phyloP scores from a whole-genome alignment of 352 stramenopile genomes.

The Phytophthora nicotianae region DNA sequence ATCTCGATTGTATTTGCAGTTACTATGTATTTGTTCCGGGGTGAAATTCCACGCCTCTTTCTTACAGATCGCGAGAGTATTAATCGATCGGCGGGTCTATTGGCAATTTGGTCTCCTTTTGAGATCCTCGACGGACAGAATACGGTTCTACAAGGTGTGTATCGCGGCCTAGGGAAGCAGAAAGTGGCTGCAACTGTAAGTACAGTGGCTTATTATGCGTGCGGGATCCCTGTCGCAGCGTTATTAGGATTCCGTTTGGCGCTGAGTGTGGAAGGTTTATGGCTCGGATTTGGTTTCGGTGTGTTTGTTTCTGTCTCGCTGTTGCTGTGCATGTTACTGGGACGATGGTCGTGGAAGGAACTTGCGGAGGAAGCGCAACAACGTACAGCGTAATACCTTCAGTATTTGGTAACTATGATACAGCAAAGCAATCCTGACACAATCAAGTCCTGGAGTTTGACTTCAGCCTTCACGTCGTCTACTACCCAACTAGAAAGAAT shows the following conservation, averaged over 20 bases:
- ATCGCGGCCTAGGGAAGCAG: not conserved
- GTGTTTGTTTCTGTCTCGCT: not conserved
- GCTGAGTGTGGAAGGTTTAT: not conserved
- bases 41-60: not conserved
- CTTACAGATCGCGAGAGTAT: not conserved
- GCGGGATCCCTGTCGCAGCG: not conserved
- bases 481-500: too few relatives aligned
- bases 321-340: too few relatives aligned
- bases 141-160: not conserved
- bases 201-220: not conserved
- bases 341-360: too few relatives aligned
- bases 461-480: too few relatives aligned
- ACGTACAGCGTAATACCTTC: too few relatives aligned
- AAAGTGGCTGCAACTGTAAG: not conserved
- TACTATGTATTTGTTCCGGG: not conserved
- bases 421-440: too few relatives aligned
- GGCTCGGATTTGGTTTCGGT: not conserved
- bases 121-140: not conserved
- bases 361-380: too few relatives aligned
- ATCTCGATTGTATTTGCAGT: not conserved
- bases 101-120: not conserved
- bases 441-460: too few relatives aligned
- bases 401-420: too few relatives aligned
- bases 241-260: not conserved
- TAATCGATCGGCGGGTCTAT: not conserved